These are phyloP conservation scores for Keithomyces neogunnii DNA, from an alignment of 2,329 filamentous ascomycete genomes.

Conservation along the genomic window DNA sequence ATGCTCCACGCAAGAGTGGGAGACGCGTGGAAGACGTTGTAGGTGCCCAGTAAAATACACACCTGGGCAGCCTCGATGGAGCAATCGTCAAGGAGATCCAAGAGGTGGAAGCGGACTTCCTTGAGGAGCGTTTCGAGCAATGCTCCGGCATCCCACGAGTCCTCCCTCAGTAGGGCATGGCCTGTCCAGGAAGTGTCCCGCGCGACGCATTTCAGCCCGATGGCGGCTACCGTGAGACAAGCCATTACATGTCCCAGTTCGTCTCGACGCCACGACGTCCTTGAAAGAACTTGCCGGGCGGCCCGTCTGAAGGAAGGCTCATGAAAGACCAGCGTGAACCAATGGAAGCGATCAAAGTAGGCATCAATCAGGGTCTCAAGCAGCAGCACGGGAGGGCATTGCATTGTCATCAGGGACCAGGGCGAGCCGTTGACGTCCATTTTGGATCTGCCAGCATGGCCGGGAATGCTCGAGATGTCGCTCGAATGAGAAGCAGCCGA, in stretches of 20 bases:
- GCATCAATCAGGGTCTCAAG: conserved; percentile 5
- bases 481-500: conserved; percentile 1
- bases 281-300: background rate
- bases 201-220: conserved; percentile 10
- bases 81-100: conserved; percentile 6
- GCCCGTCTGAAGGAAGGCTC: conserved; percentile 10
- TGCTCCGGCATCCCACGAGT: background rate
- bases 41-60: conserved; percentile 3
- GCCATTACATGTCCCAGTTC: conserved; percentile 9
- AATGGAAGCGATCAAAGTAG: conserved; percentile 14
- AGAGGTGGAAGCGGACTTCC: conserved; percentile 2
- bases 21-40: conserved; percentile 5
- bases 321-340: conserved; percentile 14
- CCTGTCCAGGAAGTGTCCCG: conserved; percentile 11
- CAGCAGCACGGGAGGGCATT: background rate
- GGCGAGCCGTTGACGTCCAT: background rate
- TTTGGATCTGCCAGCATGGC: background rate
- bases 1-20: conserved; percentile 5
- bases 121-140: background rate
- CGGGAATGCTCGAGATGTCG: conserved; percentile 4
- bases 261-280: conserved; percentile 8
- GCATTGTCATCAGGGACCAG: conserved; percentile 5
- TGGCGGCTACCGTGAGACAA: conserved; percentile 7
- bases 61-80: conserved; percentile 5
- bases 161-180: conserved; percentile 6